A percentile compares a stretch with the other conserved stretches of the same genome.
These are phyloP conservation scores for Stellera chamaejasme DNA, from an alignment of 345 rosid species.

Conservation along the genomic window DNA sequence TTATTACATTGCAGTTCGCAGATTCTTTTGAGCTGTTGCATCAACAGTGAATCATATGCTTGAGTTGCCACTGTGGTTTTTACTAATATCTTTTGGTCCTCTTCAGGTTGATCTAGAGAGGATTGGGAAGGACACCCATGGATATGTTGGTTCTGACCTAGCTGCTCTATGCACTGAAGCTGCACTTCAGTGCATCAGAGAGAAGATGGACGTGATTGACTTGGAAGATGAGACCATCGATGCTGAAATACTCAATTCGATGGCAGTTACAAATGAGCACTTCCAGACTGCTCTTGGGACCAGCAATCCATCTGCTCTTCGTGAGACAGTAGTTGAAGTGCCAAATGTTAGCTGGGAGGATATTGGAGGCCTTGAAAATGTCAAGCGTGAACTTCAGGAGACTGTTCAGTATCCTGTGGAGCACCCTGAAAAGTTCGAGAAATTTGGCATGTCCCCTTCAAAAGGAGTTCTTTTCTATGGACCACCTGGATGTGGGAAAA, in stretches of 20 bases:
- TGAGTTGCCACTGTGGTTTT: background rate
- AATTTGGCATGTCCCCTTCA: constrained; percentile 78
- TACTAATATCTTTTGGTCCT: background rate
- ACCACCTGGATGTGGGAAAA: constrained; percentile 67
- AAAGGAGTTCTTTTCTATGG: constrained; percentile 71
- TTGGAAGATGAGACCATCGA: constrained; percentile 61
- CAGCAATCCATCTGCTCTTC: constrained; percentile 67
- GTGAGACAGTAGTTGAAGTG: constrained; percentile 70
- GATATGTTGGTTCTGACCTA: constrained; percentile 65
- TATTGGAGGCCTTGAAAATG: constrained; percentile 67
- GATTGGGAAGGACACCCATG: constrained; percentile 50
- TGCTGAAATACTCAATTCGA: constrained; percentile 60
- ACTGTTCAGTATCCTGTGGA: constrained; percentile 80
- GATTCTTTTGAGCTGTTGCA: background rate
- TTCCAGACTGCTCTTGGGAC: constrained; percentile 62
- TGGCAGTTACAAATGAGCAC: constrained; percentile 66
- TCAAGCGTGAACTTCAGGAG: constrained; percentile 74
- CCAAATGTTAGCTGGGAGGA: constrained; percentile 69
- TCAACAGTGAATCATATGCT: constrained; percentile 1
- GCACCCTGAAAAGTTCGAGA: constrained; percentile 76
- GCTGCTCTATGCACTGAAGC: constrained; percentile 71
- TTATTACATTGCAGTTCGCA: too few relatives aligned
- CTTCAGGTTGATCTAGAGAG: constrained; percentile 53
- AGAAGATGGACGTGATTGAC: constrained; percentile 70
- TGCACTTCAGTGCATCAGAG: constrained; percentile 67